Evolutionary conservation across 1,139 yeast genomes (phyloP).

Genomic region (Taphrina flavorubra): DNA sequence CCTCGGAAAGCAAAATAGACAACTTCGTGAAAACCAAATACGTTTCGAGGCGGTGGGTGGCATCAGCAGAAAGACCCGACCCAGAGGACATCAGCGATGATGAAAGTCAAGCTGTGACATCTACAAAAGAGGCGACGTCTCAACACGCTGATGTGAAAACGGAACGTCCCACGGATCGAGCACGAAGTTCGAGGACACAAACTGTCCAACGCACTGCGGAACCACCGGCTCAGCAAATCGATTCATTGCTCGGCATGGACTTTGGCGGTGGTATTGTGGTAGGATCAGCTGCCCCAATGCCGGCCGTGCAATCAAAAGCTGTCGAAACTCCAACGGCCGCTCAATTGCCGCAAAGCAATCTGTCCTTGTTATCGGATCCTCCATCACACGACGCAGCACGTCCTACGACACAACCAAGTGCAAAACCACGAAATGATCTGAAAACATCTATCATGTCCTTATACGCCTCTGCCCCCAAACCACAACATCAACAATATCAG

Average conservation of each 20-base stretch:
- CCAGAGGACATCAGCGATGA: conserved; percentile 55
- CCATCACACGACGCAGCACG: neutral
- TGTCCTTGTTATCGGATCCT: conserved; percentile 29
- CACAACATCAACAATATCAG: conserved; percentile 24
- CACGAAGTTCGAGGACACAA: conserved; percentile 43
- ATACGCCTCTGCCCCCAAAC: conserved; percentile 69
- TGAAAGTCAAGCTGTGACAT: conserved; percentile 25
- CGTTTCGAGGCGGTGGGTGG: conserved; percentile 85
- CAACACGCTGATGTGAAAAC: conserved; percentile 19
- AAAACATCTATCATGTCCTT: conserved; percentile 88
- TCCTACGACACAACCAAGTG: conserved; percentile 44
- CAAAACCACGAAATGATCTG: conserved; percentile 66
- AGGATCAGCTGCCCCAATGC: conserved; percentile 45
- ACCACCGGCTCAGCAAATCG: conserved; percentile 42
- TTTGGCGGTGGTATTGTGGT: conserved; percentile 46
- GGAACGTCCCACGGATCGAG: conserved; percentile 10
- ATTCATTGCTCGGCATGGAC: conserved; percentile 52
- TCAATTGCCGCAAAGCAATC: conserved; percentile 8
- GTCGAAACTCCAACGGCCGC: neutral
- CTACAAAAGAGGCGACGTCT: conserved; percentile 30
- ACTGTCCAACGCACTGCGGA: conserved; percentile 17
- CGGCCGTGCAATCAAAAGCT: conserved; percentile 43
- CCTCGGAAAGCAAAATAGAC: conserved; percentile 82
- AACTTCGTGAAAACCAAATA: conserved; percentile 90
- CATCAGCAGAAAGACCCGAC: conserved; percentile 61